A percentile compares a stretch with the other conserved stretches of the same genome.
Evolutionary conservation across 306 rosid genomes (phyloP).

Genomic region (Cucumis sativus): Cucumber_9930_V3 NC_026660.2:537001-537500

Average conservation of each 20-base stretch:
- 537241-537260: too few species aligned
- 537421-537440: not conserved
- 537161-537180: not conserved
- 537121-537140: not conserved
- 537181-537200: not conserved
- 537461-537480: not conserved
- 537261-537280: not conserved
- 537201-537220: not conserved
- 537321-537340: not conserved
- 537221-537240: not conserved
- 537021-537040: conserved; percentile 68
- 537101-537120: not conserved
- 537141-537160: not conserved
- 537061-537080: conserved; percentile 34
- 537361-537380: not conserved
- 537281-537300: not conserved
- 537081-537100: not conserved
- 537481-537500: not conserved
- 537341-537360: not conserved
- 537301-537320: not conserved
- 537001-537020: conserved; percentile 79
- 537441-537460: not conserved
- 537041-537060: conserved; percentile 43
- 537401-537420: not conserved
- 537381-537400: not conserved